phyloP scores from a whole-genome alignment of 306 rosid genomes.

The Lathyrus tuberosus region DNA sequence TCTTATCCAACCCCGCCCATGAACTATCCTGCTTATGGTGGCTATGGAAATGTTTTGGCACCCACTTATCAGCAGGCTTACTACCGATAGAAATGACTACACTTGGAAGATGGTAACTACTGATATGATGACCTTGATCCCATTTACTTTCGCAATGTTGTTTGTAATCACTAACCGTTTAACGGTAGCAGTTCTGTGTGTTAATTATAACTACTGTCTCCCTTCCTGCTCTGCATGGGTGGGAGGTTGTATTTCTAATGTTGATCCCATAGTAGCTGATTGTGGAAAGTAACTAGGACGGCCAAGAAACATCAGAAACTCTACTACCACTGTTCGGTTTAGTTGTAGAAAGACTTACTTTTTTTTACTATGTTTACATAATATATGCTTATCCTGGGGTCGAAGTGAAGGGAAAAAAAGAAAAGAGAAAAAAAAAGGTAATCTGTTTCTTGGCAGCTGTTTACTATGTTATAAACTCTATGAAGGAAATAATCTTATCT shows the following conservation, averaged over 20 bases:
- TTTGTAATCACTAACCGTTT: constrained; percentile 98
- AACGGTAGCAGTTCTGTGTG: constrained; percentile 97
- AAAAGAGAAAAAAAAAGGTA: constrained; percentile 25
- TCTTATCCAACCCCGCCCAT: constrained; percentile 80
- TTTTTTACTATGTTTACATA: constrained; percentile 42
- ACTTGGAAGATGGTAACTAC: constrained; percentile 91
- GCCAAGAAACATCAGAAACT: constrained; percentile 63
- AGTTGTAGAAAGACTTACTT: constrained; percentile 67
- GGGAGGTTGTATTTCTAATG: constrained; percentile 87
- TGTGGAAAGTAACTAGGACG: constrained; percentile 95
- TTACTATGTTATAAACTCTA: constrained; percentile 46
- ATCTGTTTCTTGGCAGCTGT: constrained; percentile 56
- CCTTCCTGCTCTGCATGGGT: constrained; percentile 69
- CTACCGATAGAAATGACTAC: constrained; percentile 93
- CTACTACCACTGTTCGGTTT: constrained; percentile 63
- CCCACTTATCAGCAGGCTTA: constrained; percentile 99
- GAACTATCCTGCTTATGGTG: constrained; percentile 86
- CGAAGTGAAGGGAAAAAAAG: constrained; percentile 26
- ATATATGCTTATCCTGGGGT: constrained; percentile 46
- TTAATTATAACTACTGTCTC: constrained; percentile 75
- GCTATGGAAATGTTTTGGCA: constrained; percentile 87
- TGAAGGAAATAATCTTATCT: constrained; percentile 39
- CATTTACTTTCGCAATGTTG: constrained; percentile 78
- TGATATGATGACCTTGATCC: constrained; percentile 85
- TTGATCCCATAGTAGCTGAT: constrained; percentile 92